phyloP scores from a whole-genome alignment of 371 early-diverging fungal species.

The Rhizopus arrhizus region DNA sequence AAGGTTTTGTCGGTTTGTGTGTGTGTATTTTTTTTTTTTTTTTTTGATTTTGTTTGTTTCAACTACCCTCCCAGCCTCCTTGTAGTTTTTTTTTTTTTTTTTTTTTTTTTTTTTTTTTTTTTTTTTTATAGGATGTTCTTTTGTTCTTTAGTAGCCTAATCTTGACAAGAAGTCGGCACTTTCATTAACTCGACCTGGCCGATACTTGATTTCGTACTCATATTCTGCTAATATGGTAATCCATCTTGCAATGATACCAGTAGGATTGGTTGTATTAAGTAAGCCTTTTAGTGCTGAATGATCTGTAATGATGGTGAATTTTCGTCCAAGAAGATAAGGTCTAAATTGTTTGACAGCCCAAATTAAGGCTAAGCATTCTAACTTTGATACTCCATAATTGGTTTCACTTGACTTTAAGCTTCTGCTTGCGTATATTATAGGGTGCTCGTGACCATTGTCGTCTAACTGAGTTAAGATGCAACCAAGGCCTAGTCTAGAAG shows the following conservation, averaged over 20 bases:
- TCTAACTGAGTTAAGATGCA: neutral
- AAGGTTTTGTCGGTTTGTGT: no score
- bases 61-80: no score
- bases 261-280: slow-evolving; percentile 1
- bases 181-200: neutral
- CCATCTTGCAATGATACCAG: neutral
- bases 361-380: slow-evolving; percentile 1
- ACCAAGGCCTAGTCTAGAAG: neutral
- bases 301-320: slow-evolving; percentile 1
- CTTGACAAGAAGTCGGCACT: slow-evolving; percentile 4
- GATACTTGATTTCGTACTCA: slow-evolving; percentile 3
- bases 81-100: no score
- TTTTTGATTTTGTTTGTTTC: neutral
- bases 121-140: no score
- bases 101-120: no score
- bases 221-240: slow-evolving; percentile 1
- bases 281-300: neutral
- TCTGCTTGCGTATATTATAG: neutral
- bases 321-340: slow-evolving; percentile 1
- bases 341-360: neutral
- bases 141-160: neutral
- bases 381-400: slow-evolving; percentile 5
- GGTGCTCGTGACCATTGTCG: neutral
- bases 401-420: neutral
- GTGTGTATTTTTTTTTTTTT: no score